Evolutionary conservation across 1,284 basidiomycete genomes (phyloP).

Genomic region (Papiliotrema nemorosa): DNA sequence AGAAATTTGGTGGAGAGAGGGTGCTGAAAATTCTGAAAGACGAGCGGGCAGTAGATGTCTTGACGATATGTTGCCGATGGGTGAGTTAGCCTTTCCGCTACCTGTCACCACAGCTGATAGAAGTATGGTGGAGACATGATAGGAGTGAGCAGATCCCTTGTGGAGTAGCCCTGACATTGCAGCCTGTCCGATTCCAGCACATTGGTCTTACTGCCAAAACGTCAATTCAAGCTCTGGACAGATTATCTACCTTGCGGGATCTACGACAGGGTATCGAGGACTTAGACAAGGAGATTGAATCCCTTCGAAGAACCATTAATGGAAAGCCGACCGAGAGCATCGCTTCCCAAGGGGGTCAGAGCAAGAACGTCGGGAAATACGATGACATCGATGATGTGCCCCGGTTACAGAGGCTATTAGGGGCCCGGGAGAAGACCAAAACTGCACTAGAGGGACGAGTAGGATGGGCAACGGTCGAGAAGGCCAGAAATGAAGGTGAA

Average conservation of each 20-base stretch:
- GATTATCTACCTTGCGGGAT: slow-evolving; percentile 28
- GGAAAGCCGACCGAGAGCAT: neutral
- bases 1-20: slow-evolving; percentile 44
- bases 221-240: slow-evolving; percentile 27
- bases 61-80: slow-evolving; percentile 43
- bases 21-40: slow-evolving; percentile 35
- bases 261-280: slow-evolving; percentile 28
- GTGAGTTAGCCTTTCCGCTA: slow-evolving; percentile 15
- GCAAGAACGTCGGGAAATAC: slow-evolving; percentile 14
- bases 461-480: slow-evolving; percentile 19
- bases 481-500: slow-evolving; percentile 7
- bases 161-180: slow-evolving; percentile 6
- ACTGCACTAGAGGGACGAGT: slow-evolving; percentile 30
- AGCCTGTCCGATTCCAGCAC: slow-evolving; percentile 46
- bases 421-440: slow-evolving; percentile 35
- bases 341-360: neutral
- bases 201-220: slow-evolving; percentile 40
- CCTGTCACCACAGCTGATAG: neutral
- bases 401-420: slow-evolving; percentile 37
- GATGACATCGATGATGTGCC: slow-evolving; percentile 31
- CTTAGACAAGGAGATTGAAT: slow-evolving; percentile 37
- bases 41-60: slow-evolving; percentile 36
- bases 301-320: slow-evolving; percentile 21
- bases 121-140: slow-evolving; percentile 46
- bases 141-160: slow-evolving; percentile 30